These are phyloP conservation scores for Physcomitrium patens DNA, from an alignment of 225 moss, liverwort and hornwort species.

Conservation along the genomic window DNA sequence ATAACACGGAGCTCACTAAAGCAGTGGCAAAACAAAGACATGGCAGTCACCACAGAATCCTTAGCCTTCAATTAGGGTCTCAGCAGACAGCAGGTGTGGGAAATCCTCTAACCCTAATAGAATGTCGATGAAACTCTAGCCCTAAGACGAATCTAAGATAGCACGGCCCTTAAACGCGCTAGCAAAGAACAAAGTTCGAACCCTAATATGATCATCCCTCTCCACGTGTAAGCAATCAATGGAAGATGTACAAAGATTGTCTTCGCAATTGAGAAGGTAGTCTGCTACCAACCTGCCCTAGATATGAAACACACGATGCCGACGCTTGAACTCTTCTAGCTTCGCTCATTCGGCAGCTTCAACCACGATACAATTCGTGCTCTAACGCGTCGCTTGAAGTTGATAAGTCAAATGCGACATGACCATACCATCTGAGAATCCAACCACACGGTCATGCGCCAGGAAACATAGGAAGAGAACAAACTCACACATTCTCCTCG, in stretches of 20 bases:
- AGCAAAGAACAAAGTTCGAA: slow-evolving; percentile 29
- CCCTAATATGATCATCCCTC: slow-evolving; percentile 35
- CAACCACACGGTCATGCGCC: slow-evolving; percentile 25
- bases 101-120: slow-evolving; percentile 27
- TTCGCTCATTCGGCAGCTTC: slow-evolving; percentile 29
- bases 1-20: slow-evolving; percentile 11
- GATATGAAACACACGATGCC: slow-evolving; percentile 33
- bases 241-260: slow-evolving; percentile 15
- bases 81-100: slow-evolving; percentile 2
- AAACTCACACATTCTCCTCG: slow-evolving; percentile 2
- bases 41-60: slow-evolving; percentile 22
- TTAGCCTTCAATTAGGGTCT: slow-evolving; percentile 10
- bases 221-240: slow-evolving; percentile 28
- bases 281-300: slow-evolving; percentile 47
- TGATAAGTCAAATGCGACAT: slow-evolving; percentile 33
- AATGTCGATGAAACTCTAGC: background rate
- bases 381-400: slow-evolving; percentile 33
- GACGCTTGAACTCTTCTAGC: slow-evolving; percentile 31
- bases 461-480: background rate
- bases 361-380: slow-evolving; percentile 11
- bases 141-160: slow-evolving; percentile 24
- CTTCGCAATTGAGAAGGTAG: slow-evolving; percentile 37
- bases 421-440: slow-evolving; percentile 40
- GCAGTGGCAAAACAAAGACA: slow-evolving; percentile 26
- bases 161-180: slow-evolving; percentile 30